phyloP scores from a whole-genome alignment of 2,329 filamentous ascomycete species.

The Colletotrichum neosansevieriae region DNA sequence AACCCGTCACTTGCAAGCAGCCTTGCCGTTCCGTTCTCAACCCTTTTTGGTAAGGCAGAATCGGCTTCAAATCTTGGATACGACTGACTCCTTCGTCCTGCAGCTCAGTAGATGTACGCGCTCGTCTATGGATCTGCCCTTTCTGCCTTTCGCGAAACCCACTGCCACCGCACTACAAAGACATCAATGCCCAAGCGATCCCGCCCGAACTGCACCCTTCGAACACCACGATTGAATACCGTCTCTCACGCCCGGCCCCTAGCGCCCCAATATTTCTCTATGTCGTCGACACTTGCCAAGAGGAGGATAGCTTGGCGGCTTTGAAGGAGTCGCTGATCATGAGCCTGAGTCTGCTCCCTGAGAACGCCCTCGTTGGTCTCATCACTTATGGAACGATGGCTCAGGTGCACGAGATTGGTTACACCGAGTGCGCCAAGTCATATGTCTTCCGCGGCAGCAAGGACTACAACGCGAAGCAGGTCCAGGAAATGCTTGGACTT shows the following conservation, averaged over 20 bases:
- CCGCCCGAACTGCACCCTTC: constrained; percentile 84
- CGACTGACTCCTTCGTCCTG: constrained; percentile 41
- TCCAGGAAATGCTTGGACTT: constrained; percentile 98
- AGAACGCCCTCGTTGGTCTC: constrained; percentile 84
- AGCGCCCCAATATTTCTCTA: constrained; percentile 88
- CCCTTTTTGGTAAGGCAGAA: constrained; percentile 83
- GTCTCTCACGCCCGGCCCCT: constrained; percentile 83
- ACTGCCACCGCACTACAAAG: constrained; percentile 88
- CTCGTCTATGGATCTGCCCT: constrained; percentile 88
- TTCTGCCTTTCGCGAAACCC: constrained; percentile 89
- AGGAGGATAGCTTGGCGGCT: constrained; percentile 85
- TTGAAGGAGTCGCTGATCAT: constrained; percentile 89
- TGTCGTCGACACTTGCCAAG: constrained; percentile 89
- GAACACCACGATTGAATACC: constrained; percentile 92
- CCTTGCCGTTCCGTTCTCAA: constrained; percentile 97
- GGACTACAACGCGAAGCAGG: constrained; percentile 97
- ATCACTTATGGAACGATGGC: constrained; percentile 96
- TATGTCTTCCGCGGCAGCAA: constrained; percentile 99
- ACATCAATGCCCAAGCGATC: constrained; percentile 86
- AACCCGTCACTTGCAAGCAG: constrained; percentile 95
- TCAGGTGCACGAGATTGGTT: constrained; percentile 97
- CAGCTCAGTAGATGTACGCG: constrained; percentile 86
- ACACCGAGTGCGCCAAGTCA: constrained; percentile 97
- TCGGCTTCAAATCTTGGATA: neutral
- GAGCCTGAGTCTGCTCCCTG: constrained; percentile 84